Base-by-base conservation (phyloP, 805 yeast species). In the Candida broadrunensis region DNA sequence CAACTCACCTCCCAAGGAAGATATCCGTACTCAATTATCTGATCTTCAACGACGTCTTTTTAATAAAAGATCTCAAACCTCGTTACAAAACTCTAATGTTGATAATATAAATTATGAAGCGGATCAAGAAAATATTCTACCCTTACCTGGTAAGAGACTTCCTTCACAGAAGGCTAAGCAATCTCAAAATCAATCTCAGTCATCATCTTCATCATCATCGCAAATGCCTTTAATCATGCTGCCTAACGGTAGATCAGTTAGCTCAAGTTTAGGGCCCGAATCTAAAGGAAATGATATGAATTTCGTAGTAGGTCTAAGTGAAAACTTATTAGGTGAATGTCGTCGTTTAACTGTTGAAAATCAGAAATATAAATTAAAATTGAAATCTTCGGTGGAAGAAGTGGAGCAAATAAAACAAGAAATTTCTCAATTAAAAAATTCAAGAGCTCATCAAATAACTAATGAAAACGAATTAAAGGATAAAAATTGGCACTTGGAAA, bases 291-390 rank as follows among this genome's bases (percentile, higher is more conserved):
- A 79, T 48, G 86, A 84, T 44, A 78, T 83, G 67, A 78, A 80
- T 54, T 85, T 85, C 54, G 80, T 84, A 13, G 84, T 84, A 43
- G 88, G 85, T 3, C 60, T 85, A 41, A 81, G 88, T 61, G 91
- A 85, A 51, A 83, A 83, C 42, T 63, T 85, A 46, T 69, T 85
- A 14, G 65, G 75, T 33, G 88, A 86, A 57, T 84, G 89, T 52
- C 75, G 90, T 49, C 72, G 83, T 45, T 67, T 85, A 41, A 83
- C 79, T 40, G 81, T 85, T 19, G 88, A 83, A 43, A 81, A 77
- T 55, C 71, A 71, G 39, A 64, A 61, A 46, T 67, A 72, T 46
- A 72, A 73, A 44, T 47, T 57, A 14, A 70, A 67, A 46, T 50
- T 80, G 45, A 68, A 67, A 44, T 50, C 67, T 2, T 50, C 67